A percentile compares a stretch with the other conserved stretches of the same genome.
These are phyloP conservation scores for Parafenestella ontariensis DNA, from an alignment of 2,329 filamentous ascomycete species.

Conservation along the genomic window DNA sequence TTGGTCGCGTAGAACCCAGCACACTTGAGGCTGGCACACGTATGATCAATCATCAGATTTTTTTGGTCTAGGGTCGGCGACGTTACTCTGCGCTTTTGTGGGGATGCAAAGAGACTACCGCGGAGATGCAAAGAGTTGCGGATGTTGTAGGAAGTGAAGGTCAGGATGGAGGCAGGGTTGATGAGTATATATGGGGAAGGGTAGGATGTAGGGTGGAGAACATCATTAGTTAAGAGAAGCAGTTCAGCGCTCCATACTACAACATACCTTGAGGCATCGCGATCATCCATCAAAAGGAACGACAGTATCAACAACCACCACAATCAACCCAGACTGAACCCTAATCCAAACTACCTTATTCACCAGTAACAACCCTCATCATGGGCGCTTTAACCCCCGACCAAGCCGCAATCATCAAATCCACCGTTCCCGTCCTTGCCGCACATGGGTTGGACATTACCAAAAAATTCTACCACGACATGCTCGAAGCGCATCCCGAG, in stretches of 20 bases:
- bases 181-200: slow-evolving; percentile 4
- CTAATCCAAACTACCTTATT: neutral
- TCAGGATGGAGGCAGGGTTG: neutral
- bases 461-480: slow-evolving; percentile 73
- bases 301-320: neutral
- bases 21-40: neutral
- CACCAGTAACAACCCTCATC: neutral
- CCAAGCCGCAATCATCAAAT: slow-evolving; percentile 71
- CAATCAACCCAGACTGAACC: neutral
- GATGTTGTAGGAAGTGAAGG: slow-evolving; percentile 5
- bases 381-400: slow-evolving; percentile 62
- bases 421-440: slow-evolving; percentile 72
- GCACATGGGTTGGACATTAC: slow-evolving; percentile 74
- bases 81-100: neutral
- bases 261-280: neutral
- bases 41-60: slow-evolving; percentile 9
- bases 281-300: neutral
- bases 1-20: neutral
- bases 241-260: neutral
- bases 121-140: slow-evolving; percentile 10
- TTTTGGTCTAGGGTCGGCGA: neutral
- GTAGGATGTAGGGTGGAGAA: neutral
- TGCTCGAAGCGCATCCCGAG: slow-evolving; percentile 70
- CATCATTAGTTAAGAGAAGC: neutral
- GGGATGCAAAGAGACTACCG: slow-evolving; percentile 1